Base-by-base conservation (phyloP, 2,329 filamentous ascomycete species). In the Monilinia polystroma region DNA sequence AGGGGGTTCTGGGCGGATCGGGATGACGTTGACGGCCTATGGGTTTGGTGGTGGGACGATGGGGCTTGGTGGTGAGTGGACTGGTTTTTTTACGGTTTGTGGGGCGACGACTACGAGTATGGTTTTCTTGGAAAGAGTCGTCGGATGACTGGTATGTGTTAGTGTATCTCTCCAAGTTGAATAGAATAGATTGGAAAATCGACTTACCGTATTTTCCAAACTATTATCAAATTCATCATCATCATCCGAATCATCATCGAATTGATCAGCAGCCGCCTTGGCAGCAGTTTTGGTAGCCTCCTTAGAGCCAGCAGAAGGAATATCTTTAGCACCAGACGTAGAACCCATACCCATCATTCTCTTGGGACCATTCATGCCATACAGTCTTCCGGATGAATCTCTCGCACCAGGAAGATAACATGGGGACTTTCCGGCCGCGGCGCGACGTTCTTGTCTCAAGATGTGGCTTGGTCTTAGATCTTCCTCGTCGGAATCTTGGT, bases 401-500 rank as follows among this genome's bases (percentile, higher is more conserved):
- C 16, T 11, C 3, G n/a, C 4, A 26, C n/a, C 8, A 7, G 8
- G 3, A 11, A 20, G 29, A 12, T 35, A 23, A 8, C 12, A n/a
- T n/a, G 7, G 18, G 3, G 20, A 1, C 5, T 23, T 38, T 10
- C 43, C 45, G 2, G 58, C 58, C 12, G 45, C 32, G 18, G 45
- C 32, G 12, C 32, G 58, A 26, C 58, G 45, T 41, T 62, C 58
- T 12, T 41, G 29, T 32, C 14, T 51, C 32, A 62, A 52, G 12
- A 62, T 8, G 12, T 62, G 58, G 2, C 29, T 51, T 38, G 58
- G 58, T 52, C 58, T 51, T 1, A 62, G 45, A 38, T 62, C 58
- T 10, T 62, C 45, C 14, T 62, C 58, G 6, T 51, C 58, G 4
- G 58, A 62, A 5, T 62, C 58, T 51, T 62, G 58, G 14, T 62